A percentile compares a stretch with the other conserved stretches of the same genome.
phyloP scores from a whole-genome alignment of 176 grass and related monocot species.

The Stipa capillata region DNA sequence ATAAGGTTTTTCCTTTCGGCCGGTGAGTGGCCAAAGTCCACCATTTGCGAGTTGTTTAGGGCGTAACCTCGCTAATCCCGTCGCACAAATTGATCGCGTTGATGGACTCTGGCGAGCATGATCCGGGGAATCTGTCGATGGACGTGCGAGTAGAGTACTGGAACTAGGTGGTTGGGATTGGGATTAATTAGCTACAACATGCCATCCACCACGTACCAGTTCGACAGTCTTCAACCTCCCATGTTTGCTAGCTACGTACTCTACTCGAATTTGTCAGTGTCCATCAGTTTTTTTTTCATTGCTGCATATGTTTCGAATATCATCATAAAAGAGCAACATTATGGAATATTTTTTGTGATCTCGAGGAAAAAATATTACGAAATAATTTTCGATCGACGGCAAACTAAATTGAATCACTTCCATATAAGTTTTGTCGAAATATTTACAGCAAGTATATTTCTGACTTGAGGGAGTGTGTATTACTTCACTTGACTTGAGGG shows the following conservation, averaged over 20 bases:
- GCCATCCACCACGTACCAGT: neutral
- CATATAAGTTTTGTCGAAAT: neutral
- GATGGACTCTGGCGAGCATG: conserved; percentile 1
- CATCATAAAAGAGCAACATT: neutral
- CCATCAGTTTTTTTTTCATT: too few relatives aligned
- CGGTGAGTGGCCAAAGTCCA: conserved; percentile 9
- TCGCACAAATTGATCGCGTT: neutral
- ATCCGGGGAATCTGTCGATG: conserved; percentile 19
- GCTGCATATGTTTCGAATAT: neutral
- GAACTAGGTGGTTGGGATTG: neutral
- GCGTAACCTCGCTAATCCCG: neutral
- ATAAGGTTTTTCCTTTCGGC: neutral
- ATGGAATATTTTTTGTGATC: neutral
- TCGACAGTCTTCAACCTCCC: neutral
- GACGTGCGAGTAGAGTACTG: conserved; percentile 16
- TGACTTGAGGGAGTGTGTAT: neutral
- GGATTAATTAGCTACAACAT: neutral
- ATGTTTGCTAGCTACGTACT: too few relatives aligned
- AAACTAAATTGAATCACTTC: neutral
- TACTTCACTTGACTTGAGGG: neutral
- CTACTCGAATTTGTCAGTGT: neutral
- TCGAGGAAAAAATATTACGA: too few relatives aligned
- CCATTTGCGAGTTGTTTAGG: neutral
- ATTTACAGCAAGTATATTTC: neutral
- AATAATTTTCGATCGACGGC: too few relatives aligned